Base-by-base conservation (phyloP, 1,284 basidiomycete species). In the Ganoderma lucidum region DNA sequence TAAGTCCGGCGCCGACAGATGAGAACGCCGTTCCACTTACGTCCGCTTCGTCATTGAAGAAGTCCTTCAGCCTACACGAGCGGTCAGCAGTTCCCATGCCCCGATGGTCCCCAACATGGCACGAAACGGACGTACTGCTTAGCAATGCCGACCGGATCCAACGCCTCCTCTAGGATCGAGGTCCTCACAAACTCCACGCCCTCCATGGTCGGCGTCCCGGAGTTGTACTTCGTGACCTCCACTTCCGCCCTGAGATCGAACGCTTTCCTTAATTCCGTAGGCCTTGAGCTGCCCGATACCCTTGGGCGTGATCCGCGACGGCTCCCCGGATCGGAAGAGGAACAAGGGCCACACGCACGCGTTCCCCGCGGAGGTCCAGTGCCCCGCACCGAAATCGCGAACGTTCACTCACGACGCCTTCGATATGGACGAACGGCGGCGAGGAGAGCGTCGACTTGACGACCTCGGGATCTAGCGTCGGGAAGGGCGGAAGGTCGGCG, bases 291-390 rank as follows among this genome's bases (percentile, higher is more conserved):
- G 78, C 55, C 77, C 71, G 69, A 78, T 79, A 14, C 85, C 84
- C 17, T 62, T 64, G 3, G 78, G 74, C 15, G 83, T 83, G 65
- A 85, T 81, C 48, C 73, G 75, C 6, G 80, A 77, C 6, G 81
- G 75, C 72, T 85, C 83, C 15, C 80, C 84, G 23, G 81, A 82
- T 62, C 84, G 83, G 69, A 81, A 85, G 61, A 85, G 71, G 56
- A 78, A 67, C 4, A 74, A 72, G 2, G 81, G 78, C 71, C 81
- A 82, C 64, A 81, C 73, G 44, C 63, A 1, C 23, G 23, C 23
- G 23, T 23, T 23, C 14, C 3, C 23, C 48, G 48, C 48, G 48
- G 68, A 19, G 19, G 71, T 64, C 12, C 75, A 10, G 69, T 78
- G 78, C 28, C 78, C 79, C 6, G 71, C 71, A 17, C 83, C 82